phyloP scores from a whole-genome alignment of 2,329 filamentous ascomycete species.

The Talaromyces rugulosus region DNA sequence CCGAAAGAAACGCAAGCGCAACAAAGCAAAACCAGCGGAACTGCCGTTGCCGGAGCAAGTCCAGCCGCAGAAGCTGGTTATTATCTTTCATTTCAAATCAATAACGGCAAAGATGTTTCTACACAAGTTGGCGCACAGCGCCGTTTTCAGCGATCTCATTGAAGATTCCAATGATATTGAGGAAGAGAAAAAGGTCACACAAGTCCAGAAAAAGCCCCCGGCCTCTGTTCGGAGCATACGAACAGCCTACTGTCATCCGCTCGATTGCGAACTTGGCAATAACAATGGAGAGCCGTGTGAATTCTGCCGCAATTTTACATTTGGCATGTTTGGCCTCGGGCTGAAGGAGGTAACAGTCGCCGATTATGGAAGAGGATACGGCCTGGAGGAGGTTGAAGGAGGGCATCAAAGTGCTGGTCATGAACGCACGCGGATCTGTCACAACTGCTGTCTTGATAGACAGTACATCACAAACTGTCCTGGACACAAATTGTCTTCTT shows the following conservation, averaged over 20 bases:
- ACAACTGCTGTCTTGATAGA: conserved; percentile 30
- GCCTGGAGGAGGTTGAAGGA: conserved; percentile 34
- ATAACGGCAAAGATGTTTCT: conserved; percentile 3
- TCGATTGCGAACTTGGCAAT: conserved; percentile 9
- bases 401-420: conserved; percentile 32
- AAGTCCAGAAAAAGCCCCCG: neutral
- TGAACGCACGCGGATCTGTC: conserved; percentile 36
- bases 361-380: conserved; percentile 29
- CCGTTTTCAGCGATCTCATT: neutral
- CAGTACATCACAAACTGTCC: conserved; percentile 33
- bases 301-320: conserved; percentile 38
- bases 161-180: neutral
- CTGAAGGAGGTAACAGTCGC: conserved; percentile 31
- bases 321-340: conserved; percentile 38
- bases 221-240: neutral
- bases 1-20: neutral
- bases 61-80: neutral
- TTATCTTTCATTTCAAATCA: conserved; percentile 1
- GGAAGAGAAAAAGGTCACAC: neutral
- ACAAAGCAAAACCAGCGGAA: neutral
- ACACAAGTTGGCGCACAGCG: neutral
- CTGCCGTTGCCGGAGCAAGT: neutral
- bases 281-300: conserved; percentile 26
- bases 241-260: conserved; percentile 7
- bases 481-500: conserved; percentile 25